phyloP scores from a whole-genome alignment of 306 rosid genomes.

The Quercus aquifolioides region DNA sequence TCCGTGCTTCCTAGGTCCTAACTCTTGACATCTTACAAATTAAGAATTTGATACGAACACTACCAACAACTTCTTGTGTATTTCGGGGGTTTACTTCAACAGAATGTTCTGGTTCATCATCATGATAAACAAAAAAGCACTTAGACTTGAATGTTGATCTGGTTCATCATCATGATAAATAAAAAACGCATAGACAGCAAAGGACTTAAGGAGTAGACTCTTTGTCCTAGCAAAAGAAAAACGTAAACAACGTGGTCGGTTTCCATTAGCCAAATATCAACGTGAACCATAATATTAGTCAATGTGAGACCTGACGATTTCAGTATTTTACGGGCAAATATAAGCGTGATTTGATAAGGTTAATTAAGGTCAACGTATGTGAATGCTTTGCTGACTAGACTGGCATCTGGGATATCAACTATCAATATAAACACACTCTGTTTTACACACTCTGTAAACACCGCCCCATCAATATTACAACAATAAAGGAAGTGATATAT shows the following conservation, averaged over 20 bases:
- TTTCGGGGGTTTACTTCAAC: background rate
- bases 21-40: too few species aligned
- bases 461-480: too few species aligned
- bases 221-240: background rate
- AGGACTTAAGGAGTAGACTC: too few species aligned
- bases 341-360: background rate
- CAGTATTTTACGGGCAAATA: too few species aligned
- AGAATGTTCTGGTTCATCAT: background rate
- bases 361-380: background rate
- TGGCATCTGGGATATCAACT: too few species aligned
- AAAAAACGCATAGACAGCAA: background rate
- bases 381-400: too few species aligned
- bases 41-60: background rate
- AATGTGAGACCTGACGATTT: background rate
- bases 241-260: background rate
- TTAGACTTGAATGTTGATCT: too few species aligned
- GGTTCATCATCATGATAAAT: background rate
- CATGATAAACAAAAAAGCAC: too few species aligned
- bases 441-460: too few species aligned
- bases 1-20: too few species aligned
- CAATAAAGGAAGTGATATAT: too few species aligned
- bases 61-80: background rate
- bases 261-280: background rate
- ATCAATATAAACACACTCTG: background rate
- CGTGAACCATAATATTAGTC: background rate